Percentiles rank a stretch among this genome's conserved stretches.
Conservation (phyloP, 768 basidiomycete genomes). For the Chalciporus piperatus region DNA sequence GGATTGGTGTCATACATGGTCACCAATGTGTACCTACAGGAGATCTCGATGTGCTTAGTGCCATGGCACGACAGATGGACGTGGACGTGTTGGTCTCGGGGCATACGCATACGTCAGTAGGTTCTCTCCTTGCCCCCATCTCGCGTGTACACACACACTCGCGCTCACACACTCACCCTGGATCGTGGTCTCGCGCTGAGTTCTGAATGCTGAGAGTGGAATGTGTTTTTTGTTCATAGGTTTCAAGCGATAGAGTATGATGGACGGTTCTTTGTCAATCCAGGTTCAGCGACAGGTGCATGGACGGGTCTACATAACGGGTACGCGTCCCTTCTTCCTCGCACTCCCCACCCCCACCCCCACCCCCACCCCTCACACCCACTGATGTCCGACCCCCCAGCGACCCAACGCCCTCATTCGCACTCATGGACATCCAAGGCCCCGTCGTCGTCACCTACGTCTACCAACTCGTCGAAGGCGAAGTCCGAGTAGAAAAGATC, state of each 20-base stretch:
- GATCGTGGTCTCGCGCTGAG: not conserved
- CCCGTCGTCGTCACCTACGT: slow-evolving; percentile 96
- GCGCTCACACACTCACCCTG: not conserved
- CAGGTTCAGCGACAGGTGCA: slow-evolving; percentile 92
- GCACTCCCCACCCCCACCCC: not conserved
- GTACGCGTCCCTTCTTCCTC: not conserved
- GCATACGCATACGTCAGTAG: slow-evolving; percentile 85
- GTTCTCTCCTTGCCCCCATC: too few relatives aligned
- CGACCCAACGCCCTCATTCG: slow-evolving; percentile 90
- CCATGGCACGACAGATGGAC: slow-evolving; percentile 93
- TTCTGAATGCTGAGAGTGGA: not conserved
- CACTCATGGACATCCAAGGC: slow-evolving; percentile 97
- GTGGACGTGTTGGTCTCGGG: slow-evolving; percentile 94
- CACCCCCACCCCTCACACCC: not conserved
- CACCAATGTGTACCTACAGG: slow-evolving; percentile 92
- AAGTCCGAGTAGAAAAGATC: slow-evolving; percentile 91
- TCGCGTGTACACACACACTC: too few relatives aligned
- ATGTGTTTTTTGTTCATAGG: slow-evolving; percentile 34
- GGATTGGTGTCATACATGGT: slow-evolving; percentile 91
- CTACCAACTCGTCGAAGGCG: slow-evolving; percentile 91
- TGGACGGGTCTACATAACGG: slow-evolving; percentile 61
- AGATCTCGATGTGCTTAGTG: slow-evolving; percentile 84
- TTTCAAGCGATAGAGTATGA: slow-evolving; percentile 95
- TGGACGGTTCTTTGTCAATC: slow-evolving; percentile 92
- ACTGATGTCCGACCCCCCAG: slow-evolving; percentile 37